These are phyloP conservation scores for Kockovaella imperatae DNA, from an alignment of 768 basidiomycete species.

Conservation along the genomic window DNA sequence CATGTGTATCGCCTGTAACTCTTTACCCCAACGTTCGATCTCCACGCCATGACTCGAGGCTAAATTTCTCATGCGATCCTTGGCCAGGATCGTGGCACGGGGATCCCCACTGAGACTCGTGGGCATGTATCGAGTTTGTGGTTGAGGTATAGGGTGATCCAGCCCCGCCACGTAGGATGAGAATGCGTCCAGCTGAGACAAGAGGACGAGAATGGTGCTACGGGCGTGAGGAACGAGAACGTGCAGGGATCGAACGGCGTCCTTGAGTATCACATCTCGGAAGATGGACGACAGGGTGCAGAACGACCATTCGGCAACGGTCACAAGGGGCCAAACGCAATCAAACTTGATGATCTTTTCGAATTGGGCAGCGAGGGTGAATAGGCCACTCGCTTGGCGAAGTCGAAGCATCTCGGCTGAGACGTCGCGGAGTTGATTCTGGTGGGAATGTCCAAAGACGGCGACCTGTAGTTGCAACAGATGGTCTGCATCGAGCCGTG, in stretches of 20 bases:
- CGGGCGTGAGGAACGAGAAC: conserved; percentile 3
- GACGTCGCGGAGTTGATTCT: conserved; percentile 7
- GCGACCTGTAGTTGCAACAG: conserved; percentile 11
- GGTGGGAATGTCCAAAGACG: conserved; percentile 3
- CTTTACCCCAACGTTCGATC: conserved; percentile 22
- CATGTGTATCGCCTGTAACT: conserved; percentile 2
- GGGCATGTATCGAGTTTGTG: conserved; percentile 11
- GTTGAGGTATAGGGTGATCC: conserved; percentile 23
- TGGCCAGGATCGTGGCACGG: conserved; percentile 23
- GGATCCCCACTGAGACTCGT: conserved; percentile 9
- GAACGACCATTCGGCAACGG: not conserved
- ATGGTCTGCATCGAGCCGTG: not conserved
- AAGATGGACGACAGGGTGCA: not conserved
- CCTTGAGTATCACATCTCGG: not conserved
- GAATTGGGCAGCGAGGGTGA: conserved; percentile 11
- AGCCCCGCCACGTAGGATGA: conserved; percentile 11
- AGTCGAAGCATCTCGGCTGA: conserved; percentile 21
- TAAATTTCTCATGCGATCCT: conserved; percentile 15
- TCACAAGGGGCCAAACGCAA: not conserved
- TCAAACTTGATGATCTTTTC: conserved; percentile 7
- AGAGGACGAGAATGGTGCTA: conserved; percentile 1
- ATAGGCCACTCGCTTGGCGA: conserved; percentile 17
- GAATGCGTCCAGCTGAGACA: conserved; percentile 16
- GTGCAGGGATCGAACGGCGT: not conserved
- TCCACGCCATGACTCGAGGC: conserved; percentile 16